Percentiles rank a stretch among this genome's conserved stretches.
phyloP scores from a whole-genome alignment of 2,329 filamentous ascomycete species.

The Alternaria arbusti region DNA sequence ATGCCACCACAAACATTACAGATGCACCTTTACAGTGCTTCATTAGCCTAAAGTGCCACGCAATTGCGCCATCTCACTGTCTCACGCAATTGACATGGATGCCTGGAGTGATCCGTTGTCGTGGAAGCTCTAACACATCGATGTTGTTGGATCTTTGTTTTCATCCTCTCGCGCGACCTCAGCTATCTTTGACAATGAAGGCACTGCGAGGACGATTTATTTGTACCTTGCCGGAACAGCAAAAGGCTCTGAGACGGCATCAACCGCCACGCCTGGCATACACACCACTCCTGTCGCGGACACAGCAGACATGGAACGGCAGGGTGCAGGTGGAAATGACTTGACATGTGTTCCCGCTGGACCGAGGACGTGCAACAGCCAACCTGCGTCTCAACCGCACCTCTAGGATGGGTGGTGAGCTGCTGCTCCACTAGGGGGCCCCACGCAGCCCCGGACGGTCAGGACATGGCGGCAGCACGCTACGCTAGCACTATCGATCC shows the following conservation, averaged over 20 bases:
- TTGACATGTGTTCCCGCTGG: conserved; percentile 29
- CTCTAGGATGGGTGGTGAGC: conserved; percentile 15
- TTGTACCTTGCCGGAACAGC: background rate
- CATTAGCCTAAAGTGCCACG: conserved; percentile 12
- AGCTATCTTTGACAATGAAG: background rate
- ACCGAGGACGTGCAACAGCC: conserved; percentile 26
- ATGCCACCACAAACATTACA: background rate
- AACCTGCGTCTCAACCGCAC: conserved; percentile 20
- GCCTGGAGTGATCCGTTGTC: background rate
- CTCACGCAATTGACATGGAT: conserved; percentile 1
- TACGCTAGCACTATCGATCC: conserved; percentile 3
- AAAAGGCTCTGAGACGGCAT: background rate
- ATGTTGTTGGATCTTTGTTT: background rate
- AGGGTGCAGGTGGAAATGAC: conserved; percentile 14
- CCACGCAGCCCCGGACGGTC: conserved; percentile 15
- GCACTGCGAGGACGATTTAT: background rate
- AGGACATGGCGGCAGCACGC: conserved; percentile 16
- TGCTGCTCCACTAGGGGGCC: conserved; percentile 15
- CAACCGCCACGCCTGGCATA: background rate
- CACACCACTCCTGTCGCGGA: background rate
- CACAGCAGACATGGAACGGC: conserved; percentile 16
- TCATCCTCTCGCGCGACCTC: background rate
- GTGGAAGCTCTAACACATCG: conserved; percentile 2
- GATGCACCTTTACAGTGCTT: background rate
- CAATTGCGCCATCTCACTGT: conserved; percentile 1